Base-by-base conservation (phyloP, 2,329 filamentous ascomycete species). In the Grosmannia penicillata region DNA sequence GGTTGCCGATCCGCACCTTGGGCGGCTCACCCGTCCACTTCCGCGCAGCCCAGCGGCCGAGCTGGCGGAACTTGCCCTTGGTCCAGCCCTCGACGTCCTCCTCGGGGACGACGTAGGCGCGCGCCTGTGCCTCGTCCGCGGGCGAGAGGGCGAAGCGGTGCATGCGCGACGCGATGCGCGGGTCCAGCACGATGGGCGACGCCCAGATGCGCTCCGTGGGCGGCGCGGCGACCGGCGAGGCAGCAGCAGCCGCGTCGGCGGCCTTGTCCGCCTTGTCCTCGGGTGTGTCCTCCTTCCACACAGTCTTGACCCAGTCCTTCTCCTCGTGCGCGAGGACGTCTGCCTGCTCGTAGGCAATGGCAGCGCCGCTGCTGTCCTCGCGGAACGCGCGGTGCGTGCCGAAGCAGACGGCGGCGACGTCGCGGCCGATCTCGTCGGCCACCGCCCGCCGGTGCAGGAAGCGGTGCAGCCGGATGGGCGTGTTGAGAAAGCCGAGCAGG, bases 401-500 rank as follows among this genome's bases (percentile, higher is more conserved):
- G 27, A 95, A 73, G 42, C 93, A 89, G 26, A 82, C 77, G 26
- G 85, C 81, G 1, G 89, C 89, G 15, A 93, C 85, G 46, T 95
- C 77, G 30, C 83, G 78, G 37, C 91, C 91, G 43, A 95, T 77
- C 33, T 78, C 70, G 53, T 98, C 89, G 45, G 89, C 89, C n/a
- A 94, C 68, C 45, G 73, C 62, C 38, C 91, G 80, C 44, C 80
- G 78, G 56, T 80, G 93, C 43, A 98, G 66, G 68, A 87, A 98
- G 47, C 91, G 82, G 53, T 81, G 82, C 43, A 96, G 68, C 43
- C 91, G 79, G 47, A 78, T 81, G 1, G 86, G 82, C 3, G 89
- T 95, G 61, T 91, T 89, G 45, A 82, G 64, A 65, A 98, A 93
- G 43, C 91, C 91, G 23, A 98, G 78, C 42, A 95, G 72, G 56